Conservation (phyloP, 306 rosid species). For the Sphenostylis stenocarpa region DNA sequence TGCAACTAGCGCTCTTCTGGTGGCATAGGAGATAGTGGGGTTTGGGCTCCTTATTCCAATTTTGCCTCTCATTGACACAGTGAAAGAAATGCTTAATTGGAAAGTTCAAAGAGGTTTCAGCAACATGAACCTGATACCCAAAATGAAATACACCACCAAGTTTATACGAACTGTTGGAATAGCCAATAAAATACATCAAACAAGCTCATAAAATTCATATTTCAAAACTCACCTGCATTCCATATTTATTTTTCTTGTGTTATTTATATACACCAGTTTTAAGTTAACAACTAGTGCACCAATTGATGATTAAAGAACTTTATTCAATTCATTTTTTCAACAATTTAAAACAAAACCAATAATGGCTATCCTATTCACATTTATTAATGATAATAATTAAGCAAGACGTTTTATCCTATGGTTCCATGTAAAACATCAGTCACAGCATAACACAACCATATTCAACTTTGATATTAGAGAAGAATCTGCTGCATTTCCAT, state of each 20-base stretch:
- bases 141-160: background rate
- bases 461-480: background rate
- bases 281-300: background rate
- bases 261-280: background rate
- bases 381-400: background rate
- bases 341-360: background rate
- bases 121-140: conserved; percentile 33
- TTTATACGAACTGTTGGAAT: background rate
- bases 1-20: conserved; percentile 48
- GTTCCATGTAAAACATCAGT: background rate
- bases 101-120: conserved; percentile 14
- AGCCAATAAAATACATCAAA: background rate
- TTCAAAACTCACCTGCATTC: background rate
- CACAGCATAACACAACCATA: background rate
- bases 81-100: conserved; percentile 6
- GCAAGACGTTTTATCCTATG: background rate
- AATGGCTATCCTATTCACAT: background rate
- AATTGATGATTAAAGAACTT: background rate
- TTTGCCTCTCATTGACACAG: conserved; percentile 59
- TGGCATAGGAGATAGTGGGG: conserved; percentile 45
- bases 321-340: background rate
- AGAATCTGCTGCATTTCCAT: background rate
- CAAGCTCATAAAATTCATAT: background rate
- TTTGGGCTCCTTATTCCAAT: conserved; percentile 54
- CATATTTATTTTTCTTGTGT: background rate